phyloP scores from a whole-genome alignment of 2,329 filamentous ascomycete species.

The Penicillium polonicum region DNA sequence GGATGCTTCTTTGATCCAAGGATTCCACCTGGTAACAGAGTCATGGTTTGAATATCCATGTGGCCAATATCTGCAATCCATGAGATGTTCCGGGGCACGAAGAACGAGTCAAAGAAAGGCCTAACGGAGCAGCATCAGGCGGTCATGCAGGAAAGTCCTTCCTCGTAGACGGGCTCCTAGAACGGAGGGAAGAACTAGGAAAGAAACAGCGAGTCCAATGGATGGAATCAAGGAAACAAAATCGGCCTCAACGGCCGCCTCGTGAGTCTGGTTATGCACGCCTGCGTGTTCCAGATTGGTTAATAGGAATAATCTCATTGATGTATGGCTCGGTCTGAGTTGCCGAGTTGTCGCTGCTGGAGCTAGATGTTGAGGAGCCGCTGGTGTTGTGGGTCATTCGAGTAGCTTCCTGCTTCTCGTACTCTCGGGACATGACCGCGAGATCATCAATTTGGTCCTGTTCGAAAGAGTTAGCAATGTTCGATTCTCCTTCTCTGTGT shows the following conservation, averaged over 20 bases:
- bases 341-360: conserved; percentile 1
- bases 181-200: not conserved
- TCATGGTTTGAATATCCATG: not conserved
- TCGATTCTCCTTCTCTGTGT: not conserved
- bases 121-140: not conserved
- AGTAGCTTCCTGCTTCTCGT: conserved; percentile 49
- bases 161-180: not conserved
- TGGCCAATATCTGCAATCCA: not conserved
- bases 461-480: conserved; percentile 10
- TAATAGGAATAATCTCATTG: conserved; percentile 44
- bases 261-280: conserved; percentile 32
- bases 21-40: not conserved
- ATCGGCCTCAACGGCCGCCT: conserved; percentile 14
- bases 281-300: conserved; percentile 31
- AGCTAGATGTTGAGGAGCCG: conserved; percentile 13
- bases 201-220: not conserved
- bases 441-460: conserved; percentile 53
- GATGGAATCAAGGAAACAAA: not conserved
- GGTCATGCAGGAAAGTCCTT: not conserved
- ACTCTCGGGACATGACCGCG: conserved; percentile 47
- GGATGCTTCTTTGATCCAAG: not conserved
- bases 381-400: conserved; percentile 40
- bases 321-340: conserved; percentile 40
- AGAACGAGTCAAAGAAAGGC: not conserved
- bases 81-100: not conserved